Evolutionary conservation across 129 eudicot genomes (phyloP).

Genomic region (Chrysanthemum makinoi): DNA sequence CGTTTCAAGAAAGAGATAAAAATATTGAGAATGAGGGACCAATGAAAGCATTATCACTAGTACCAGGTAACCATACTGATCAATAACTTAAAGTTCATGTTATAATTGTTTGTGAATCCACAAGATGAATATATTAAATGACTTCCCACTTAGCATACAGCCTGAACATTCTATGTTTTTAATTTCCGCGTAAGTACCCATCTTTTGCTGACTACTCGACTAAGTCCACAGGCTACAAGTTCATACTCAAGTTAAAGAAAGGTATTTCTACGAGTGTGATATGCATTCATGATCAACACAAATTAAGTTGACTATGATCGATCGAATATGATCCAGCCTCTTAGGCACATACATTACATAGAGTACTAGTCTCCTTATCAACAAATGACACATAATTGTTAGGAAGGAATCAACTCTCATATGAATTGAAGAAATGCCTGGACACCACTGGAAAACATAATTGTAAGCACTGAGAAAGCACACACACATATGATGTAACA

Average conservation of each 20-base stretch:
- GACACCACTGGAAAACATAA: slow-evolving; percentile 2
- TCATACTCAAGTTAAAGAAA: too few species aligned
- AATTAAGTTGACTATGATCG: neutral
- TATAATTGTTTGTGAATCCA: neutral
- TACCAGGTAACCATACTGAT: neutral
- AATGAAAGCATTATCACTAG: neutral
- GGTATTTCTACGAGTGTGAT: too few species aligned
- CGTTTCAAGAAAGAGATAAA: too few species aligned
- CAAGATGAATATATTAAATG: neutral
- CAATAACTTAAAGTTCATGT: neutral
- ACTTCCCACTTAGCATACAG: neutral
- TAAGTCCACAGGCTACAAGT: too few species aligned
- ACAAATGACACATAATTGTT: slow-evolving; percentile 8
- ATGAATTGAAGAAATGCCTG: neutral
- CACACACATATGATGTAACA: slow-evolving; percentile 5
- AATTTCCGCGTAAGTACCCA: too few species aligned
- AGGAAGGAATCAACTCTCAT: too few species aligned
- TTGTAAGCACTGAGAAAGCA: slow-evolving; percentile 3
- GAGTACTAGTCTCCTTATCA: neutral
- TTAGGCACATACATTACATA: neutral
- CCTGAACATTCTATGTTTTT: neutral
- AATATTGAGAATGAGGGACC: neutral
- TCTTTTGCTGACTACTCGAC: too few species aligned
- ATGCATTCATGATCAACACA: neutral
- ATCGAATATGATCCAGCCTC: neutral